Percentiles rank a stretch among this genome's conserved stretches.
Evolutionary conservation across 2,329 filamentous ascomycete genomes (phyloP).

Genomic region (Aspergillus japonicus): DNA sequence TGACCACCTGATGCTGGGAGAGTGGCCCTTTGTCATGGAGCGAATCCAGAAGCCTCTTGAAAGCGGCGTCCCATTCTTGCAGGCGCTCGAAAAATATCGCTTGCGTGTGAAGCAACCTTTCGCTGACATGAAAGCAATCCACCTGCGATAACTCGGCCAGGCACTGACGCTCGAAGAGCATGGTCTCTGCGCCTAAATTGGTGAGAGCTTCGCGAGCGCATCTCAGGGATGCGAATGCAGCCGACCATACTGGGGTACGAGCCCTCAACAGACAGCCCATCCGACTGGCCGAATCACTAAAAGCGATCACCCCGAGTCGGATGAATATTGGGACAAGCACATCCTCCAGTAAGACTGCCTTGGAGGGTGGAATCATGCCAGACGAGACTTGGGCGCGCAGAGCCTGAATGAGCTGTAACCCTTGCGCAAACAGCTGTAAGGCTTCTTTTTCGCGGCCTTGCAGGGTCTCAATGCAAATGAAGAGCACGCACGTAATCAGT

Average conservation of each 20-base stretch:
- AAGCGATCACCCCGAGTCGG: conserved; percentile 24
- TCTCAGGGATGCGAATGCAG: conserved; percentile 9
- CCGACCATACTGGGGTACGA: not conserved
- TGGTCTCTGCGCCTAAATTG: conserved; percentile 23
- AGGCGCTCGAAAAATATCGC: conserved; percentile 17
- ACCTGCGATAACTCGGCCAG: conserved; percentile 16
- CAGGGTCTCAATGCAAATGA: conserved; percentile 35
- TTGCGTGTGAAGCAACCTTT: conserved; percentile 18
- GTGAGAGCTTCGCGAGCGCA: conserved; percentile 29
- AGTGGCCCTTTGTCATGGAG: not conserved
- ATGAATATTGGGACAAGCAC: conserved; percentile 31
- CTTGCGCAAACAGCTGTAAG: conserved; percentile 27
- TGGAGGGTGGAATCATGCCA: conserved; percentile 15
- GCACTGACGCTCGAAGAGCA: conserved; percentile 24
- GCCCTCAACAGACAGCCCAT: conserved; percentile 7
- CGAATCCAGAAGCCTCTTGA: conserved; percentile 18
- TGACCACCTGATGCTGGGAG: conserved; percentile 19
- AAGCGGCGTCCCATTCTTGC: conserved; percentile 25
- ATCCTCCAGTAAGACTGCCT: conserved; percentile 23
- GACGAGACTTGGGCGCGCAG: conserved; percentile 18
- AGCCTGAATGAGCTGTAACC: conserved; percentile 23
- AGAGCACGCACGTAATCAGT: conserved; percentile 32
- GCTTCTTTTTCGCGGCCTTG: conserved; percentile 27
- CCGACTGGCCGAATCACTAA: not conserved
- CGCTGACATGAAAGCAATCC: conserved; percentile 11